A percentile compares a stretch with the other conserved stretches of the same genome.
phyloP scores from a whole-genome alignment of 1,284 basidiomycete species.

The Takashimella tepidaria region DNA sequence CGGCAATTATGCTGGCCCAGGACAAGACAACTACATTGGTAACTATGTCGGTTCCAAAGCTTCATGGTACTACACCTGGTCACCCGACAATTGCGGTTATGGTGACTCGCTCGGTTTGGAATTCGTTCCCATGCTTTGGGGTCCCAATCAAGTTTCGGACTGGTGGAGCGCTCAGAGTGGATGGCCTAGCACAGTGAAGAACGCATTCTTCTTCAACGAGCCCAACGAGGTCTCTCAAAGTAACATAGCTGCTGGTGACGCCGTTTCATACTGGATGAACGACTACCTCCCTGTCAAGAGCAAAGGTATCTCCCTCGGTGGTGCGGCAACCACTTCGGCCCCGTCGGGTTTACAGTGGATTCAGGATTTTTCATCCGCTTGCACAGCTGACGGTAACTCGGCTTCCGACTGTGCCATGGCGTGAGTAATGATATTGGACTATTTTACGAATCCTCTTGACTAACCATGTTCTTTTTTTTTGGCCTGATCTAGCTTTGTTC shows the following conservation, averaged over 20 bases:
- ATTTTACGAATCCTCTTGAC: constrained; percentile 2
- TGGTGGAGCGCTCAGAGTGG: constrained; percentile 28
- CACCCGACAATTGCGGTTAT: constrained; percentile 15
- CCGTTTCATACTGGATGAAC: constrained; percentile 57
- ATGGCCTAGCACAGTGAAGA: constrained; percentile 53
- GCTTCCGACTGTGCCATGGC: constrained; percentile 31
- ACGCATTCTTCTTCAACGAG: constrained; percentile 61
- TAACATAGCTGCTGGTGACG: constrained; percentile 56
- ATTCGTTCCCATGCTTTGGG: constrained; percentile 67
- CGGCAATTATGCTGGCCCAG: constrained; percentile 46
- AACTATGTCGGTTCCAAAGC: constrained; percentile 40
- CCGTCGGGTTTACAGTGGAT: constrained; percentile 61
- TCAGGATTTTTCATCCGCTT: constrained; percentile 55
- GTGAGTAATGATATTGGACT: constrained; percentile 15
- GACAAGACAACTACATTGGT: constrained; percentile 49
- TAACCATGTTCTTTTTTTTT: constrained; percentile 4
- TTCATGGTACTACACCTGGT: constrained; percentile 49
- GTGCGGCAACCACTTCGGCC: constrained; percentile 64
- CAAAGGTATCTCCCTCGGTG: constrained; percentile 57
- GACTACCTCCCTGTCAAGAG: constrained; percentile 59
- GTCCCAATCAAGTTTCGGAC: constrained; percentile 48
- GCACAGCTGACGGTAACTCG: constrained; percentile 31
- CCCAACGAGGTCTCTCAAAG: constrained; percentile 61
- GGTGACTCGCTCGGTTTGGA: constrained; percentile 49
- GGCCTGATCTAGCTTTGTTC: constrained; percentile 37